Base-by-base conservation (phyloP, 495 filamentous ascomycete genomes). In the Aspergillus ostianus region DNA sequence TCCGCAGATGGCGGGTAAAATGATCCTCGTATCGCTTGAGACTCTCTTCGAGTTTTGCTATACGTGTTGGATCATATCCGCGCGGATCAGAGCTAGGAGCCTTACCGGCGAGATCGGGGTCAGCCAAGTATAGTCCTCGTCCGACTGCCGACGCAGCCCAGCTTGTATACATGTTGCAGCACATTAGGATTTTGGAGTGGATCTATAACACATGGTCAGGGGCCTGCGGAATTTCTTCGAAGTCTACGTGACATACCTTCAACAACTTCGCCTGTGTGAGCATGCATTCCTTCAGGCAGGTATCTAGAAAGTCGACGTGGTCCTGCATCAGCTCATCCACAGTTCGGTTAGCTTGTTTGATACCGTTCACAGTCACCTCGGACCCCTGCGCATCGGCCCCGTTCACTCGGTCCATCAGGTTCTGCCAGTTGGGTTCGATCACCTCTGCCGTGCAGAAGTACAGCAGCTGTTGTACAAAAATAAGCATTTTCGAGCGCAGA, bases 251-350 rank as follows among this genome's bases (percentile, higher is more conserved):
- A 72, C 82, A 51, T 82, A 97, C 94, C 78, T 90, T 87, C 19
- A 98, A 77, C 8, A 98, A 75, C 73, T 96, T 97, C 55, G 89
- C 89, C 69, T 98, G 97, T 12, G 95, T 98, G 36, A 98, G 82
- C 93, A 97, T 97, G 79, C 95, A 97, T 76, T 97, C 94, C 76
- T 98, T 98, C 56, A 98, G 77, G 72, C 94, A 98, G 13, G 93
- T 97, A 67, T 97, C 94, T 56, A 98, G 73, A 71, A 98, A 98
- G 74, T 98, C 94, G 30, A 98, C 93, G 79, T 98, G 94, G 71
- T 98, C 93, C 73, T 98, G 92, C 94, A 98, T 98, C 67, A 98
- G 76, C 70, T 97, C 91, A 64, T 98, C 94, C 17, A 98, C 95
- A 0, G 94, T 98, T 45, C 92, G 82, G 59, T 90, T 91, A 48